These are phyloP conservation scores for Xylaria sp. DNA, from an alignment of 2,329 filamentous ascomycete species.

Conservation along the genomic window DNA sequence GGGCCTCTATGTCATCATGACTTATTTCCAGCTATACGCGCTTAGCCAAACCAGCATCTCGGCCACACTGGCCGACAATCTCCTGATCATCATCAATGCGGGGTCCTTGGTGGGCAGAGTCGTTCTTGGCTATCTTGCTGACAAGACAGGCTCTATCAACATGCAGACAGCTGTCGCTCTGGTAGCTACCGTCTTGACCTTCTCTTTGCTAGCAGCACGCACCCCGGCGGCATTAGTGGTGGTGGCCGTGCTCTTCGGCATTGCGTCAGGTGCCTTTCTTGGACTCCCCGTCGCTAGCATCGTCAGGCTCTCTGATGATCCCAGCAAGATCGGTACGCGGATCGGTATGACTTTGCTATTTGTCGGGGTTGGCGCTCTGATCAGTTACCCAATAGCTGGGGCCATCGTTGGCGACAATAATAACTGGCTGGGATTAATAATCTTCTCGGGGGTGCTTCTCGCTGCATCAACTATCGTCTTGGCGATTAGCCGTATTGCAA, in stretches of 20 bases:
- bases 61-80: conserved; percentile 24
- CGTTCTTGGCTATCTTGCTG: conserved; percentile 33
- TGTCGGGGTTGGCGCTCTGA: conserved; percentile 35
- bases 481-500: conserved; percentile 29
- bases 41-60: conserved; percentile 16
- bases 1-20: conserved; percentile 34
- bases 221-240: conserved; percentile 26
- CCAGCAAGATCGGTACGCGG: conserved; percentile 38
- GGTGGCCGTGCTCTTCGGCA: conserved; percentile 31
- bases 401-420: conserved; percentile 33
- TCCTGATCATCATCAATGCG: conserved; percentile 39
- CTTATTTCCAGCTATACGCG: conserved; percentile 32
- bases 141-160: conserved; percentile 33
- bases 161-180: conserved; percentile 32
- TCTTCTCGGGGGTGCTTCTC: conserved; percentile 36
- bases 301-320: conserved; percentile 34
- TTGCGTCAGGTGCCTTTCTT: conserved; percentile 33
- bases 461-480: conserved; percentile 29
- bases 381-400: conserved; percentile 39
- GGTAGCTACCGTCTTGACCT: conserved; percentile 29
- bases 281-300: conserved; percentile 35
- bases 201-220: conserved; percentile 32
- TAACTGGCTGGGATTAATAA: conserved; percentile 36
- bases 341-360: conserved; percentile 38
- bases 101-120: conserved; percentile 35